Percentiles rank a stretch among this genome's conserved stretches.
Conservation (phyloP, 192 early-diverging fungal genomes). For the Rhizoclosmatium globosum region DNA sequence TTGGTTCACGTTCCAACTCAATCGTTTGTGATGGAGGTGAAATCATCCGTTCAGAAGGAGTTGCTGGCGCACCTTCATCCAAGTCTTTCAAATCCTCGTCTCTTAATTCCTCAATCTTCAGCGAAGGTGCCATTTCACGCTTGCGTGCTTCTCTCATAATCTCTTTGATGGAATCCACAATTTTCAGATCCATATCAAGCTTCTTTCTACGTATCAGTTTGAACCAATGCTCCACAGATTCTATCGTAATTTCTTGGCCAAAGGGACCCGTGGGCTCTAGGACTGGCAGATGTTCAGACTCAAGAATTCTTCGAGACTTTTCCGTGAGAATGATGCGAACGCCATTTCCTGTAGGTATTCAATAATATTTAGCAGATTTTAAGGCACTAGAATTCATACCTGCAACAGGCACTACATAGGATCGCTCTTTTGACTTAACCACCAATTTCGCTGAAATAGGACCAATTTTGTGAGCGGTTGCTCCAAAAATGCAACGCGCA, state of each 20-base stretch:
- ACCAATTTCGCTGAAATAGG: conserved; percentile 45
- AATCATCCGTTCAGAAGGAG: too few relatives aligned
- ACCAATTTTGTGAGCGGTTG: conserved; percentile 50
- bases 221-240: conserved; percentile 43
- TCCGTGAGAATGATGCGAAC: conserved; percentile 56
- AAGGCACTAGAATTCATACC: conserved; percentile 33
- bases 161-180: conserved; percentile 25
- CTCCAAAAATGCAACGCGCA: conserved; percentile 45
- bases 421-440: conserved; percentile 54
- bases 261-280: conserved; percentile 46
- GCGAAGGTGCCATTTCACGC: not conserved
- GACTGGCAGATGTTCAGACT: conserved; percentile 46
- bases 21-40: too few relatives aligned
- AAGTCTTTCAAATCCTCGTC: not conserved
- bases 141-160: conserved; percentile 7
- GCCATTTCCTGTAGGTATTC: conserved; percentile 45
- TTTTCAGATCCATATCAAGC: conserved; percentile 37
- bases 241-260: conserved; percentile 40
- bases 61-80: too few relatives aligned
- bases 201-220: conserved; percentile 35
- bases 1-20: too few relatives aligned
- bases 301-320: conserved; percentile 48
- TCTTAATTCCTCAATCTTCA: not conserved
- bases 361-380: conserved; percentile 4
- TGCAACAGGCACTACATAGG: conserved; percentile 42